These are phyloP conservation scores for Tricholoma sp. DNA, from an alignment of 768 basidiomycete genomes.

Conservation along the genomic window DNA sequence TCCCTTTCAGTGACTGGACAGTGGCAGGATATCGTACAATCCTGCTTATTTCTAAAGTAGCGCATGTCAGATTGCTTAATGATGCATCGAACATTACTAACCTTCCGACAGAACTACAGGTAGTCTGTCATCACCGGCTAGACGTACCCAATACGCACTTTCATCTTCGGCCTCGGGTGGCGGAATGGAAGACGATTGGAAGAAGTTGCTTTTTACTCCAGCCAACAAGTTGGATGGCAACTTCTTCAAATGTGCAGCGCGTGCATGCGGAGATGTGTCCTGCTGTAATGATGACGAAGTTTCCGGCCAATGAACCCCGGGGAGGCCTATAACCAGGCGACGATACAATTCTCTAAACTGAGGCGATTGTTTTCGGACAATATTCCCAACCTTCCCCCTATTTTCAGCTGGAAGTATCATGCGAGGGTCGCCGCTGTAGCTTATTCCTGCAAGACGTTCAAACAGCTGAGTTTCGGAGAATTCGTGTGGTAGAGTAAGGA, in stretches of 20 bases:
- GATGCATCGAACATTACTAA: slow-evolving; percentile 23
- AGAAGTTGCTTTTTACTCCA: slow-evolving; percentile 50
- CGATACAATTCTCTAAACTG: slow-evolving; percentile 90
- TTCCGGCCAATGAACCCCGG: slow-evolving; percentile 71
- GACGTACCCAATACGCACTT: slow-evolving; percentile 64
- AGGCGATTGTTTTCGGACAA: slow-evolving; percentile 73
- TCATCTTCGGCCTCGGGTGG: slow-evolving; percentile 55
- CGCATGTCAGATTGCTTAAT: not conserved
- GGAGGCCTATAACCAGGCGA: slow-evolving; percentile 68
- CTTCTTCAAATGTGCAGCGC: slow-evolving; percentile 71
- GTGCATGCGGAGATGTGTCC: slow-evolving; percentile 62
- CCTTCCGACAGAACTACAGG: slow-evolving; percentile 49
- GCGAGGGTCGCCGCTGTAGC: slow-evolving; percentile 86
- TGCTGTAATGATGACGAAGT: slow-evolving; percentile 57
- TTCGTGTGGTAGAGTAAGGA: slow-evolving; percentile 75
- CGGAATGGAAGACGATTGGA: slow-evolving; percentile 23
- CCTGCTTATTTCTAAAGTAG: slow-evolving; percentile 54
- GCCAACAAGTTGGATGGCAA: slow-evolving; percentile 65
- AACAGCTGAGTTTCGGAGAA: slow-evolving; percentile 85
- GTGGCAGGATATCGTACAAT: slow-evolving; percentile 85
- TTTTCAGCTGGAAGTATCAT: slow-evolving; percentile 96
- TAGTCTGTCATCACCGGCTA: slow-evolving; percentile 62
- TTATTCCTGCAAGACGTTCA: slow-evolving; percentile 78
- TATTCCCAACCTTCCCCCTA: slow-evolving; percentile 89
- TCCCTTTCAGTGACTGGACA: slow-evolving; percentile 79